Conservation (phyloP, 2,329 filamentous ascomycete species). For the Colletotrichum spaethianum region DNA sequence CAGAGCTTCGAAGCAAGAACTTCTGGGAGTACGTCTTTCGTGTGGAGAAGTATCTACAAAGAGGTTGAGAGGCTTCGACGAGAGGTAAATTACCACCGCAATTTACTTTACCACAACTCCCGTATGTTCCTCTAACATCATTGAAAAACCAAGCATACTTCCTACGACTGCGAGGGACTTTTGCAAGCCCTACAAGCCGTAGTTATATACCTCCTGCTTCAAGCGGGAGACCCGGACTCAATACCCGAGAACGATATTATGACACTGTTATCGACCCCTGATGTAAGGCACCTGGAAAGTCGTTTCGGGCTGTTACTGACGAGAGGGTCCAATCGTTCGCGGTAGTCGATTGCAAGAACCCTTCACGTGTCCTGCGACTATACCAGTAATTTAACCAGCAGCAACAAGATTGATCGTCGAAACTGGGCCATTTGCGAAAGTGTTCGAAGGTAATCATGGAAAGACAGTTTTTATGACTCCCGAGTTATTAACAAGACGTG, state of each 20-base stretch:
- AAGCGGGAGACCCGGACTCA: slow-evolving; percentile 23
- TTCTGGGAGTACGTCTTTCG: slow-evolving; percentile 42
- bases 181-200: slow-evolving; percentile 21
- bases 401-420: slow-evolving; percentile 4
- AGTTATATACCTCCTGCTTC: slow-evolving; percentile 21
- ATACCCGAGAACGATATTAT: slow-evolving; percentile 10
- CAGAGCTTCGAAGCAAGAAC: slow-evolving; percentile 45
- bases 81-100: neutral
- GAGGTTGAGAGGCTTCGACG: slow-evolving; percentile 34
- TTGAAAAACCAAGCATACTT: neutral
- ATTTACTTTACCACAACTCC: neutral
- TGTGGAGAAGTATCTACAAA: slow-evolving; percentile 47
- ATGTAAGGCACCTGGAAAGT: neutral
- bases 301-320: neutral
- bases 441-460: neutral
- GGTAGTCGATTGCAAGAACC: slow-evolving; percentile 5
- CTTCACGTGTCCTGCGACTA: slow-evolving; percentile 10
- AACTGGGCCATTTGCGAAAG: slow-evolving; percentile 28
- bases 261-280: neutral
- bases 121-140: neutral
- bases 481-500: neutral
- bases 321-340: neutral
- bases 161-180: slow-evolving; percentile 11
- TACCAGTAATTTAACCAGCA: neutral
- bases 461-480: neutral